A percentile compares a stretch with the other conserved stretches of the same genome.
Conservation (phyloP, 1,284 basidiomycete genomes). For the Flammula alnicola region DNA sequence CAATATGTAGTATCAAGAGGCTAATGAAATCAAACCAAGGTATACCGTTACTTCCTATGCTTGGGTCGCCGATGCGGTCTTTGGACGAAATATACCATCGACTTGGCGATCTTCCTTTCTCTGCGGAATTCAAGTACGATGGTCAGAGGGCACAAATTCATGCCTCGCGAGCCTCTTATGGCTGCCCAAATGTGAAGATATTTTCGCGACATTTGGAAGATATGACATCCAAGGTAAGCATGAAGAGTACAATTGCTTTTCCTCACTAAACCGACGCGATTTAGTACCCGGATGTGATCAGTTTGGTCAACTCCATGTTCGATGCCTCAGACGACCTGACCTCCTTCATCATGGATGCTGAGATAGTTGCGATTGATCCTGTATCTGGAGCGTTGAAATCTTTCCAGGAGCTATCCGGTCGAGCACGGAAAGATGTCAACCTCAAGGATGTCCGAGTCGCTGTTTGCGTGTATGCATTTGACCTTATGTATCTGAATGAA, state of each 20-base stretch:
- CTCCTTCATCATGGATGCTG: constrained; percentile 86
- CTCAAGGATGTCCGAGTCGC: constrained; percentile 80
- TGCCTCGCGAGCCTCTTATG: constrained; percentile 51
- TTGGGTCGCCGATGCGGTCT: constrained; percentile 87
- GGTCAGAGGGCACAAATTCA: constrained; percentile 90
- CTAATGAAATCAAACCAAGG: constrained; percentile 43
- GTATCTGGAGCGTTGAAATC: constrained; percentile 69
- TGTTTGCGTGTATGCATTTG: constrained; percentile 90
- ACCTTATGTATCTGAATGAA: constrained; percentile 89
- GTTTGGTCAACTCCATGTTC: constrained; percentile 57
- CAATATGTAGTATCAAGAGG: constrained; percentile 32
- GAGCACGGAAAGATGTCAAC: constrained; percentile 87
- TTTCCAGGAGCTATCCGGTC: constrained; percentile 86
- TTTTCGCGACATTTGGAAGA: constrained; percentile 93
- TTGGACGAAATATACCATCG: constrained; percentile 83
- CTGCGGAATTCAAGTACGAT: constrained; percentile 86
- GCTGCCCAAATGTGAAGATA: constrained; percentile 61
- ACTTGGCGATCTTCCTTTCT: constrained; percentile 70
- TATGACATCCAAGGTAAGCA: constrained; percentile 82
- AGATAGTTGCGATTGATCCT: constrained; percentile 81
- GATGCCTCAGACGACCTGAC: constrained; percentile 45
- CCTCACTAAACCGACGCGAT: constrained; percentile 4
- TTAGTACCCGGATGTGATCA: constrained; percentile 88
- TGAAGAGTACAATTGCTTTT: constrained; percentile 5
- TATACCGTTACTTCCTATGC: constrained; percentile 69